A percentile compares a stretch with the other conserved stretches of the same genome.
These are phyloP conservation scores for Penicillium vulpinum DNA, from an alignment of 2,329 filamentous ascomycete genomes.

Conservation along the genomic window DNA sequence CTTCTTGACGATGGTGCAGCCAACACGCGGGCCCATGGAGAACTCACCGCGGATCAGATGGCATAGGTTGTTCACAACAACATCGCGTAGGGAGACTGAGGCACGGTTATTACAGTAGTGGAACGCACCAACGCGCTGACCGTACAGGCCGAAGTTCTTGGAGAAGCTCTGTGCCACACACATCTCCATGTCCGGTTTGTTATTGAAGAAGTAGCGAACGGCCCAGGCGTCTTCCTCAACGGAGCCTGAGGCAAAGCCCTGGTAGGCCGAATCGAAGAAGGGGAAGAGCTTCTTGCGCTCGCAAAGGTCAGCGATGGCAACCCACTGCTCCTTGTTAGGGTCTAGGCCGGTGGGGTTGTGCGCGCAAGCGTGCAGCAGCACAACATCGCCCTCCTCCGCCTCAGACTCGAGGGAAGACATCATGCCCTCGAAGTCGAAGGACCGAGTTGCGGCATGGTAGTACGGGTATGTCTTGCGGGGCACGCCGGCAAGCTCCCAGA, in stretches of 20 bases:
- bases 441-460: conserved; percentile 65
- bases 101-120: conserved; percentile 55
- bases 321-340: conserved; percentile 89
- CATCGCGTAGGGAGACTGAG: conserved; percentile 29
- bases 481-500: conserved; percentile 76
- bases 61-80: conserved; percentile 41
- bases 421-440: conserved; percentile 53
- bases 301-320: conserved; percentile 76
- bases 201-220: conserved; percentile 84
- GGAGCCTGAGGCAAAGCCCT: conserved; percentile 92
- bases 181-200: conserved; percentile 68
- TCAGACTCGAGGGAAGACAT: conserved; percentile 85
- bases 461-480: conserved; percentile 83
- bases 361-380: conserved; percentile 90
- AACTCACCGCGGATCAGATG: conserved; percentile 43
- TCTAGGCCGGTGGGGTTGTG: conserved; percentile 98
- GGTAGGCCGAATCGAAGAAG: conserved; percentile 97
- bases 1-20: conserved; percentile 78
- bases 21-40: conserved; percentile 70
- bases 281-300: conserved; percentile 83
- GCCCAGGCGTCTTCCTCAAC: conserved; percentile 82
- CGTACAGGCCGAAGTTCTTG: conserved; percentile 78
- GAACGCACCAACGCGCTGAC: conserved; percentile 92
- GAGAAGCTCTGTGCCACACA: conserved; percentile 61
- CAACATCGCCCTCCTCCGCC: conserved; percentile 75